Evolutionary conservation across 1,139 yeast genomes (phyloP).

Genomic region (Yamadazyma dushanensis): DNA sequence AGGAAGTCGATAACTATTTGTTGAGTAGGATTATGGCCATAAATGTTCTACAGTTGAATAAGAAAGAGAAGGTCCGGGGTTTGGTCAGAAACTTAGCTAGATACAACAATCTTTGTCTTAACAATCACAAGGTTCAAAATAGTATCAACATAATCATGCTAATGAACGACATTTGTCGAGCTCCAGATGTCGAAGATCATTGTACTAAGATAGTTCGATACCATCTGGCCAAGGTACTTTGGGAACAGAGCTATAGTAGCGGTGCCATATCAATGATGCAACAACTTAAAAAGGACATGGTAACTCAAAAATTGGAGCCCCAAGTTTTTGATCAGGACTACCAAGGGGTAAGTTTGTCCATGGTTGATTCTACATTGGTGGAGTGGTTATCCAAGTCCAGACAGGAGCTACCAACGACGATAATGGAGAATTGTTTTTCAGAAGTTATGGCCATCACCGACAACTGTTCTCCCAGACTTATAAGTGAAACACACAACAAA

Average conservation of each 20-base stretch:
- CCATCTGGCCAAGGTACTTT: slow-evolving; percentile 56
- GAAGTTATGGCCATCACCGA: background rate
- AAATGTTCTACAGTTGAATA: slow-evolving; percentile 22
- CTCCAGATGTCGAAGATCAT: background rate
- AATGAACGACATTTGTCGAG: slow-evolving; percentile 28
- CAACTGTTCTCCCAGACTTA: slow-evolving; percentile 6
- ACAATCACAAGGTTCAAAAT: slow-evolving; percentile 40
- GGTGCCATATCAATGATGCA: slow-evolving; percentile 55
- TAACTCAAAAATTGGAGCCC: background rate
- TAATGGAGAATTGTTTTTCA: slow-evolving; percentile 55
- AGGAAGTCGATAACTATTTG: slow-evolving; percentile 10
- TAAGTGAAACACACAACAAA: slow-evolving; percentile 5
- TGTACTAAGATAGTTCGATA: slow-evolving; percentile 19
- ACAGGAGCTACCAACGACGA: slow-evolving; percentile 60
- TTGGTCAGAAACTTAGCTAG: slow-evolving; percentile 33
- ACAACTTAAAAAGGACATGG: slow-evolving; percentile 17
- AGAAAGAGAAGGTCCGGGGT: slow-evolving; percentile 6
- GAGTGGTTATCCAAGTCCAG: slow-evolving; percentile 73
- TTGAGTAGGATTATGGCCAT: slow-evolving; percentile 10
- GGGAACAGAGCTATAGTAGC: slow-evolving; percentile 56
- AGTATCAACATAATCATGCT: slow-evolving; percentile 50
- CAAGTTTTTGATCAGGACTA: slow-evolving; percentile 3
- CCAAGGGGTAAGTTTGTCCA: slow-evolving; percentile 9
- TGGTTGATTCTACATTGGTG: slow-evolving; percentile 54
- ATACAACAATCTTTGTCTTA: slow-evolving; percentile 42